Conservation (phyloP, 495 filamentous ascomycete genomes). For the Astrothelium macrocarpum region DNA sequence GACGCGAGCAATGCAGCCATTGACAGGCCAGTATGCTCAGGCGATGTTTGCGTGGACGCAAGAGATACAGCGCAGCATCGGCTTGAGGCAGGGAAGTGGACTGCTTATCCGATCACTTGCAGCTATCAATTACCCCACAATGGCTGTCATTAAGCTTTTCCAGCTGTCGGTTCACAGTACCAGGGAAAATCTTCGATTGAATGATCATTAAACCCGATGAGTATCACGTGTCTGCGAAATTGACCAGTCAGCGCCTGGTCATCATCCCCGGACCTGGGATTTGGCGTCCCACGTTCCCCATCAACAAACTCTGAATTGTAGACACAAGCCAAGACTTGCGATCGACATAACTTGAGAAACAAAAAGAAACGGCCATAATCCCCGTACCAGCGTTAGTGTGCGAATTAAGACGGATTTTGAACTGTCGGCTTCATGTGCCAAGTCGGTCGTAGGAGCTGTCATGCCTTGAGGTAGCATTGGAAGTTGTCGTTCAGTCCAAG, state of each 20-base stretch:
- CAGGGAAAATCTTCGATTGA: background rate
- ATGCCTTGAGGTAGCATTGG: too few species aligned
- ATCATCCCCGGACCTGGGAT: too few species aligned
- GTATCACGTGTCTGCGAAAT: too few species aligned
- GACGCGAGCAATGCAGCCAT: background rate
- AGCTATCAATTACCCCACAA: background rate
- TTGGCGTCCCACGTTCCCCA: background rate
- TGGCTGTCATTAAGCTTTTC: background rate
- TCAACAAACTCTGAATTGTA: background rate
- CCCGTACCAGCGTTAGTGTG: background rate
- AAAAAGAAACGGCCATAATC: background rate
- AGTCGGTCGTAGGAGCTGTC: background rate
- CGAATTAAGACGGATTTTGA: background rate
- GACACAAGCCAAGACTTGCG: background rate
- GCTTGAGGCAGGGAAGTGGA: background rate
- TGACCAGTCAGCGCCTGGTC: too few species aligned
- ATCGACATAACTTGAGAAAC: background rate
- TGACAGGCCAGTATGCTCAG: background rate
- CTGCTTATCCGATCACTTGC: slow-evolving; percentile 4
- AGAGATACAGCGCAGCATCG: background rate
- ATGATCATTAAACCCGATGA: too few species aligned
- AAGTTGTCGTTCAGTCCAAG: background rate
- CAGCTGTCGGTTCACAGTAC: background rate
- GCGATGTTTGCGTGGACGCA: background rate
- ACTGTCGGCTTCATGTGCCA: background rate